Base-by-base conservation (phyloP, 2,329 filamentous ascomycete species). In the Acrodontium crateriforme region DNA sequence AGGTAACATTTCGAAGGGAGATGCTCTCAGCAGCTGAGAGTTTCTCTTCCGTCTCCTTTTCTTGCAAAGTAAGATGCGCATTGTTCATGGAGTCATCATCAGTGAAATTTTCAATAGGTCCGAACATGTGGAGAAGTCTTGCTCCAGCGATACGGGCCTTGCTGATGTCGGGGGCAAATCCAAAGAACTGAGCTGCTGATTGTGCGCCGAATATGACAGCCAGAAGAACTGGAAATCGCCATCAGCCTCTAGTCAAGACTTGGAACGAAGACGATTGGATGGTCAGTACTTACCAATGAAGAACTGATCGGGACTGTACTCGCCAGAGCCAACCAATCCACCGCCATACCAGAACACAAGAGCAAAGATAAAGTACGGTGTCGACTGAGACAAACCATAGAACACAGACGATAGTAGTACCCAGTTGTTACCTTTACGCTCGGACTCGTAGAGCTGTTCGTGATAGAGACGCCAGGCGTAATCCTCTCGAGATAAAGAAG, bases 181-280 rank as follows among this genome's bases (percentile, higher is more conserved):
- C 69, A 37, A 82, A 69, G 28, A 73, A 69, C 32, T 75, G 67
- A 1, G 74, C 76, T 0, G 74, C 73, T 0, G 63, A 59, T 49
- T 82, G 72, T 9, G 70, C 72, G 2, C 74, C 73, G 39, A 78
- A 68, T 16, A 78, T 67, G 7, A 78, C 63, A 2, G 25, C 27
- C 50, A 76, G 46, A 75, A 78, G 18, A 67, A n/a, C n/a, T n/a
- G n/a, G n/a, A n/a, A n/a, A n/a, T n/a, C n/a, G n/a, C n/a, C n/a
- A n/a, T n/a, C n/a, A n/a, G n/a, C n/a, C n/a, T n/a, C n/a, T n/a
- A n/a, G n/a, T n/a, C n/a, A n/a, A n/a, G n/a, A n/a, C n/a, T n/a
- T n/a, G n/a, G n/a, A n/a, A n/a, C n/a, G n/a, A n/a, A n/a, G n/a
- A n/a, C n/a, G n/a, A n/a, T n/a, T n/a, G n/a, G n/a, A n/a, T n/a